These are phyloP conservation scores for Aspergillus carbonarius DNA, from an alignment of 2,329 filamentous ascomycete genomes.

Conservation along the genomic window DNA sequence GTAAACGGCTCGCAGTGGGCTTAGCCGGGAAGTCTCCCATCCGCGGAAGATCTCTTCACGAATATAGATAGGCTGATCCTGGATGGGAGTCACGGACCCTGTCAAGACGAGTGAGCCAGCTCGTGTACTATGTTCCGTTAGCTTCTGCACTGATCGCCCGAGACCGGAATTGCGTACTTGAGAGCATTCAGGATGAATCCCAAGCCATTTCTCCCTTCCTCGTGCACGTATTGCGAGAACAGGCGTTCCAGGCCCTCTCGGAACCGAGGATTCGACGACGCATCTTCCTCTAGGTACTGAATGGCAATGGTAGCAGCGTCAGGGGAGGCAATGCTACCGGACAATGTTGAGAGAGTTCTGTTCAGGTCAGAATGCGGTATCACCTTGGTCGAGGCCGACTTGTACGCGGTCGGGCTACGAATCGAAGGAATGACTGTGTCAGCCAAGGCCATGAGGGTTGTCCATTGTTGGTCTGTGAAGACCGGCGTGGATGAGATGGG, in stretches of 20 bases:
- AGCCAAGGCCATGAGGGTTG: constrained; percentile 56
- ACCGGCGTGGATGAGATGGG: constrained; percentile 49
- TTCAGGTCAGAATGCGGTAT: constrained; percentile 45
- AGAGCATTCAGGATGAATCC: constrained; percentile 53
- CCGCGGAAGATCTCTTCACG: constrained; percentile 54
- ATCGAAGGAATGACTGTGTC: constrained; percentile 59
- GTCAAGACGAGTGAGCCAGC: constrained; percentile 58
- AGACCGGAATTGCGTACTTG: constrained; percentile 42
- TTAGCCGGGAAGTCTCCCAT: constrained; percentile 56
- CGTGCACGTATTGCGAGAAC: constrained; percentile 50
- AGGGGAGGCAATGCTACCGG: constrained; percentile 27
- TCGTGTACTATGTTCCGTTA: constrained; percentile 44
- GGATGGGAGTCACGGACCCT: constrained; percentile 55
- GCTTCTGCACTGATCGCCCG: neutral
- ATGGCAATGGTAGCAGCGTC: constrained; percentile 40
- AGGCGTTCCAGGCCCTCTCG: constrained; percentile 49
- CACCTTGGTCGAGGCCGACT: constrained; percentile 36
- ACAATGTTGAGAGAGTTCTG: constrained; percentile 33
- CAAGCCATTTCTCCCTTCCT: constrained; percentile 51
- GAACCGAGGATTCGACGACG: constrained; percentile 51
- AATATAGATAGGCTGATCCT: constrained; percentile 54
- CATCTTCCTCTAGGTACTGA: constrained; percentile 50
- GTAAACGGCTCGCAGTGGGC: constrained; percentile 52
- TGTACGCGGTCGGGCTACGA: constrained; percentile 38
- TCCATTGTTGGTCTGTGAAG: constrained; percentile 59